These are phyloP conservation scores for Coccinonectria pachysandricola DNA, from an alignment of 2,329 filamentous ascomycete species.

Conservation along the genomic window DNA sequence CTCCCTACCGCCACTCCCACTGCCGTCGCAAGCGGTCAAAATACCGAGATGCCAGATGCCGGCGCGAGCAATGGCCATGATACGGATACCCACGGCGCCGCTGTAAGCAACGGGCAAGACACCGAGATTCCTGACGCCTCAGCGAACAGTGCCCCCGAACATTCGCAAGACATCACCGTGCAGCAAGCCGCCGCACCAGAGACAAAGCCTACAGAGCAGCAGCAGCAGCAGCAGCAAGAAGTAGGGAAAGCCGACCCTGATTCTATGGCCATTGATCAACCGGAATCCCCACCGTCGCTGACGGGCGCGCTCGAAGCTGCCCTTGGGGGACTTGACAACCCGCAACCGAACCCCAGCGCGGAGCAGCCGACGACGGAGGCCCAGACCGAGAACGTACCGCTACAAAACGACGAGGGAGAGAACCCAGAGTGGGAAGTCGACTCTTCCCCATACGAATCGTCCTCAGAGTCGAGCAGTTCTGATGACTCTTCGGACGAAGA, in stretches of 20 bases:
- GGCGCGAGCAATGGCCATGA: conserved; percentile 1
- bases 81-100: no score
- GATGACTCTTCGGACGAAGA: conserved; percentile 52
- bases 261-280: conserved; percentile 28
- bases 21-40: conserved; percentile 20
- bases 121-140: conserved; percentile 12
- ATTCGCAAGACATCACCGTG: conserved; percentile 1
- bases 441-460: conserved; percentile 66
- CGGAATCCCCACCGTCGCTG: conserved; percentile 27
- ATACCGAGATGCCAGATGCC: conserved; percentile 12
- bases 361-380: conserved; percentile 8
- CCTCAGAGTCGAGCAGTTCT: conserved; percentile 46
- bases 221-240: conserved; percentile 3
- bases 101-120: no score
- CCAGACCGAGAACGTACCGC: conserved; percentile 7
- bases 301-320: conserved; percentile 35
- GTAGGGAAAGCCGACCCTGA: conserved; percentile 21
- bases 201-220: conserved; percentile 2
- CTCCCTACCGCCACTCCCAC: conserved; percentile 22
- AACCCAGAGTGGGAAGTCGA: conserved; percentile 79
- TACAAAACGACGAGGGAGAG: conserved; percentile 26
- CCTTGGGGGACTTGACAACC: conserved; percentile 26
- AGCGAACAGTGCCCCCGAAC: conserved; percentile 1
- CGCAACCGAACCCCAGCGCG: no score
- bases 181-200: conserved; percentile 1